Evolutionary conservation across 805 yeast species (phyloP).

Genomic region (Lachancea thermotolerans): DNA sequence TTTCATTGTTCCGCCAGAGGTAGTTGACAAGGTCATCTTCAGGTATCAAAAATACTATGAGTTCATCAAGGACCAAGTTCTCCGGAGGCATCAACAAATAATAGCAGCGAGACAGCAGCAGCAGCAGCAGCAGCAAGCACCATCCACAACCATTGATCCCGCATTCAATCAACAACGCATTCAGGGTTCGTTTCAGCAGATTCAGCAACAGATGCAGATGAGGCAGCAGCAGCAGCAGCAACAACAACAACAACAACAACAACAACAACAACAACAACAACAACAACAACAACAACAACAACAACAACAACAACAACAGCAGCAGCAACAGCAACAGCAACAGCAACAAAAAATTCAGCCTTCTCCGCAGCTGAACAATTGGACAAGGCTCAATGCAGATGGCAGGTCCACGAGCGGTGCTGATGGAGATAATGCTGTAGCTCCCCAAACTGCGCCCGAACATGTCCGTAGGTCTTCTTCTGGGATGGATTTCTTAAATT

Average conservation of each 20-base stretch:
- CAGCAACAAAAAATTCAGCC: conserved; percentile 15
- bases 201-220: conserved; percentile 27
- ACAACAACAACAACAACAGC: conserved; percentile 25
- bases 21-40: conserved; percentile 59
- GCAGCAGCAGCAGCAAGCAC: conserved; percentile 23
- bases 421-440: conserved; percentile 1
- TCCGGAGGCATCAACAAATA: conserved; percentile 34
- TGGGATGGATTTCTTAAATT: conserved; percentile 18
- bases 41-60: conserved; percentile 72
- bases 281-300: conserved; percentile 26
- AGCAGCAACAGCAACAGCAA: conserved; percentile 34
- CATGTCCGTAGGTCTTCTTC: conserved; percentile 7
- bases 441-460: conserved; percentile 7
- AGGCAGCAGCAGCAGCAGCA: conserved; percentile 16
- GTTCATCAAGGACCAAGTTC: conserved; percentile 60
- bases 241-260: conserved; percentile 29
- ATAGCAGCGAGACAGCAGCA: conserved; percentile 27
- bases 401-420: background rate
- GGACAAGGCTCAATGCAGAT: conserved; percentile 7
- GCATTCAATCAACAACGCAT: conserved; percentile 18
- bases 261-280: conserved; percentile 28
- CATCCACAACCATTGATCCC: conserved; percentile 6
- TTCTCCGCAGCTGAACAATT: conserved; percentile 5
- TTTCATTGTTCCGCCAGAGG: conserved; percentile 65
- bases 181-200: conserved; percentile 23